Evolutionary conservation across 2,329 filamentous ascomycete species (phyloP).

Genomic region (Metarhizium sp.): DNA sequence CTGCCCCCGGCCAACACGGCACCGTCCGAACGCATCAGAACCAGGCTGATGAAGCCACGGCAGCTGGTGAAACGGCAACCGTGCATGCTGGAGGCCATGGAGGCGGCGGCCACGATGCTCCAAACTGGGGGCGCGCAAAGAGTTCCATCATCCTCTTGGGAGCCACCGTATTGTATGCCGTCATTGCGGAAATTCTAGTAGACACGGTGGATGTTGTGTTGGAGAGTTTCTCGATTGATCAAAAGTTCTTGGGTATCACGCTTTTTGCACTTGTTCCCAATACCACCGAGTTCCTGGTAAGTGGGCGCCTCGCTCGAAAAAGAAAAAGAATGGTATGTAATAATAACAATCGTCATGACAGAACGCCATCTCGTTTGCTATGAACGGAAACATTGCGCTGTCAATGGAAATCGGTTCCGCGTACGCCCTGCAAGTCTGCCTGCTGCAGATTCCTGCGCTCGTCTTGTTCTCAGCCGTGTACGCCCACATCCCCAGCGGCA

Average conservation of each 20-base stretch:
- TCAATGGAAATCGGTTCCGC: constrained; percentile 99
- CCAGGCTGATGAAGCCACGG: constrained; percentile 23
- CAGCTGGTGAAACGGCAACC: constrained; percentile 23
- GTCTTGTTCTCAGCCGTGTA: constrained; percentile 84
- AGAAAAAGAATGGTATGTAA: too few species aligned
- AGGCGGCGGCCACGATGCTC: constrained; percentile 80
- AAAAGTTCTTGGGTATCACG: constrained; percentile 95
- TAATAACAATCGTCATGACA: constrained; percentile 19
- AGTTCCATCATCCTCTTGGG: constrained; percentile 81
- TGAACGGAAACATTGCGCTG: constrained; percentile 98
- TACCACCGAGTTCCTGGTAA: constrained; percentile 91
- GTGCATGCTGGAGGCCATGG: constrained; percentile 33
- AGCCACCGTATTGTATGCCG: constrained; percentile 86
- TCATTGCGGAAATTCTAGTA: constrained; percentile 94
- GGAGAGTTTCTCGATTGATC: constrained; percentile 81
- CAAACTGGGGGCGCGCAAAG: constrained; percentile 92
- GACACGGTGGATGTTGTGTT: constrained; percentile 96
- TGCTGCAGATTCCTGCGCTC: constrained; percentile 86
- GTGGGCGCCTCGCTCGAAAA: constrained; percentile 18
- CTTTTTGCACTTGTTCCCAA: constrained; percentile 95
- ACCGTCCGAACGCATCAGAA: constrained; percentile 16
- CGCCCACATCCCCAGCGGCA: constrained; percentile 30
- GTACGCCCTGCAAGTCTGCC: constrained; percentile 90
- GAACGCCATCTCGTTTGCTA: constrained; percentile 98
- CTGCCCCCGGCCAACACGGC: constrained; percentile 16